Evolutionary conservation across 495 filamentous ascomycete species (phyloP).

Genomic region (Bryoglossum gracile): DNA sequence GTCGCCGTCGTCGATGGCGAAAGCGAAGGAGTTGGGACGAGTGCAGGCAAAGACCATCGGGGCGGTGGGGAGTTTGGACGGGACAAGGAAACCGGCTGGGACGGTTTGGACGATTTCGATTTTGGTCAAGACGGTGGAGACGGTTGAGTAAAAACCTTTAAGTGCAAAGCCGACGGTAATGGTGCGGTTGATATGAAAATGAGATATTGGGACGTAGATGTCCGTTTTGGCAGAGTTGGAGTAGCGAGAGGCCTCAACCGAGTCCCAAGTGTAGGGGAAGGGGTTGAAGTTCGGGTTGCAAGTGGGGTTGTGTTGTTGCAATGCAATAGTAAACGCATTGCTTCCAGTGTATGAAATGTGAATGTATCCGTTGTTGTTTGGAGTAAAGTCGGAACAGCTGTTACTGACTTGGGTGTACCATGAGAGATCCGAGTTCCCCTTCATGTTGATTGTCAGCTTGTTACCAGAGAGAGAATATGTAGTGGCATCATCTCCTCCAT

Average conservation of each 20-base stretch:
- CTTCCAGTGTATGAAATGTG: constrained; percentile 64
- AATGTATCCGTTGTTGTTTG: constrained; percentile 54
- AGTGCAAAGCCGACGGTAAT: constrained; percentile 58
- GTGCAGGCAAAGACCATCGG: constrained; percentile 57
- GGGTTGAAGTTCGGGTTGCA: constrained; percentile 55
- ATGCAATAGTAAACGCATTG: constrained; percentile 58
- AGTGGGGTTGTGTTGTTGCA: constrained; percentile 63
- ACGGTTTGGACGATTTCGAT: constrained; percentile 57
- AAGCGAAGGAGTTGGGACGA: constrained; percentile 67
- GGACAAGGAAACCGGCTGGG: constrained; percentile 44
- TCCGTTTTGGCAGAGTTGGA: constrained; percentile 40
- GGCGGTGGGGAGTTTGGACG: constrained; percentile 56
- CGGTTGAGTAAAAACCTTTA: constrained; percentile 56
- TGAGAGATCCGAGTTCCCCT: constrained; percentile 55
- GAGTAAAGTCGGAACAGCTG: constrained; percentile 52
- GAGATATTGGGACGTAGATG: constrained; percentile 67
- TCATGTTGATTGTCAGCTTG: constrained; percentile 51
- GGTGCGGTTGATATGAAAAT: constrained; percentile 59
- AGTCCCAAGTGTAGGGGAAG: constrained; percentile 69
- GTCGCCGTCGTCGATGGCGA: constrained; percentile 74
- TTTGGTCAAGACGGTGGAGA: constrained; percentile 45
- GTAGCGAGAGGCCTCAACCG: constrained; percentile 62
- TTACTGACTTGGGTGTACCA: constrained; percentile 60
- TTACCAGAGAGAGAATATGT: constrained; percentile 41
- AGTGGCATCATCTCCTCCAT: constrained; percentile 59